These are phyloP conservation scores for Farysia itapuensis DNA, from an alignment of 1,284 basidiomycete species.

Conservation along the genomic window DNA sequence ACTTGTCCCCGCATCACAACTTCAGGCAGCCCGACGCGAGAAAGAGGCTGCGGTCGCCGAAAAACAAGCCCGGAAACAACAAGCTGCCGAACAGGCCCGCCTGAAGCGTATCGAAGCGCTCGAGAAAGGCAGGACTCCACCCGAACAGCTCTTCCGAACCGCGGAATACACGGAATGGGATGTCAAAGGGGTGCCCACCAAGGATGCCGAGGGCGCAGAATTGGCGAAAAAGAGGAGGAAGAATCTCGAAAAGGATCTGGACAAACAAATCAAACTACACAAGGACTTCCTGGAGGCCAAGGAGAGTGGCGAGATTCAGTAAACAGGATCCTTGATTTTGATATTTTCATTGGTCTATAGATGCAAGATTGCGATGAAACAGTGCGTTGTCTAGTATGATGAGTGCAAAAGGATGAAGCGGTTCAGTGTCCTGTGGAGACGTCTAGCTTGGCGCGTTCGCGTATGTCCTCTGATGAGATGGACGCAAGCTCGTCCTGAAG, in stretches of 20 bases:
- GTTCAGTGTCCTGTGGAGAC: conserved; percentile 6
- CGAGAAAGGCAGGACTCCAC: conserved; percentile 77
- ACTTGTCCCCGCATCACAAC: conserved; percentile 78
- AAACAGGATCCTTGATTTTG: neutral
- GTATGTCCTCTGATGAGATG: conserved; percentile 12
- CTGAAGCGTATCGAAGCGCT: conserved; percentile 75
- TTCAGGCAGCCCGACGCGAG: conserved; percentile 83
- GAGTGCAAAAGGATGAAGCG: neutral
- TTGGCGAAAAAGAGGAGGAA: conserved; percentile 80
- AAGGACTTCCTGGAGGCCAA: conserved; percentile 49
- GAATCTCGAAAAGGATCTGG: conserved; percentile 77
- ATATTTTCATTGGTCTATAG: neutral
- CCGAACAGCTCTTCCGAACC: conserved; percentile 77
- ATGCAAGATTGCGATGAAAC: no score
- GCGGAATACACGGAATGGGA: conserved; percentile 73
- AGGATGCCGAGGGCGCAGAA: conserved; percentile 80
- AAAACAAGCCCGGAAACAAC: conserved; percentile 80
- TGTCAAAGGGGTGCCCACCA: conserved; percentile 77
- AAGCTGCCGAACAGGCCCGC: conserved; percentile 71
- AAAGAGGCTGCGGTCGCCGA: conserved; percentile 77
- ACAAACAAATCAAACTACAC: conserved; percentile 65
- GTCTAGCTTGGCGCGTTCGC: conserved; percentile 10
- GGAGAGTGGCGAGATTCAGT: conserved; percentile 48
- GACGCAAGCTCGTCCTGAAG: conserved; percentile 75
- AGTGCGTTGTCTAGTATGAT: no score